These are phyloP conservation scores for Porphyrellus cyaneotinctus DNA, from an alignment of 768 basidiomycete species.

Conservation along the genomic window DNA sequence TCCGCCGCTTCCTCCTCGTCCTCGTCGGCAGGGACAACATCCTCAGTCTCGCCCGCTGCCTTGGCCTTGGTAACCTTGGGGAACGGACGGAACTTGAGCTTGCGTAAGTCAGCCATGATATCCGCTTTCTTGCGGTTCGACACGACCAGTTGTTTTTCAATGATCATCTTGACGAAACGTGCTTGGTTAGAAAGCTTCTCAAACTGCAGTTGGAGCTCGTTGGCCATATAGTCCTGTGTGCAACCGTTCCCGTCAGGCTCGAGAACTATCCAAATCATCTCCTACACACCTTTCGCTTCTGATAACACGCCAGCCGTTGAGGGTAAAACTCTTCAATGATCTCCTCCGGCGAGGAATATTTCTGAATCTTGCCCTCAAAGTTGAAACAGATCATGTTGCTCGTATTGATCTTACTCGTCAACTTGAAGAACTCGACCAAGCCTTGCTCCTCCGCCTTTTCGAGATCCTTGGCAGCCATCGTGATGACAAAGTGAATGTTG, in stretches of 20 bases:
- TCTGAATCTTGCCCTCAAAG: slow-evolving; percentile 92
- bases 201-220: slow-evolving; percentile 72
- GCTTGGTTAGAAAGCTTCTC: slow-evolving; percentile 93
- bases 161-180: slow-evolving; percentile 94
- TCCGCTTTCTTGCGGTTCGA: slow-evolving; percentile 86
- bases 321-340: slow-evolving; percentile 94
- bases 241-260: neutral
- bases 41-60: slow-evolving; percentile 61
- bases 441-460: slow-evolving; percentile 89
- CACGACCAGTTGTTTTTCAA: slow-evolving; percentile 76
- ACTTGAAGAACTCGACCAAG: slow-evolving; percentile 86
- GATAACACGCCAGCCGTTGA: slow-evolving; percentile 83
- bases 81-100: slow-evolving; percentile 86
- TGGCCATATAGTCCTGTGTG: slow-evolving; percentile 74
- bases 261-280: neutral
- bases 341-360: slow-evolving; percentile 84
- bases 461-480: slow-evolving; percentile 74
- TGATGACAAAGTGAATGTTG: slow-evolving; percentile 84
- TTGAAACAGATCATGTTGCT: slow-evolving; percentile 99
- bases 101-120: slow-evolving; percentile 79
- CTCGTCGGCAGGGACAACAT: slow-evolving; percentile 50
- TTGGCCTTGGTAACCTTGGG: slow-evolving; percentile 72
- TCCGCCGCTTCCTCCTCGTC: slow-evolving; percentile 42
- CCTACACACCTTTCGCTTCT: slow-evolving; percentile 82
- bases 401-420: slow-evolving; percentile 78